Conservation (phyloP, 805 yeast species). For the Suhomyces sp. region DNA sequence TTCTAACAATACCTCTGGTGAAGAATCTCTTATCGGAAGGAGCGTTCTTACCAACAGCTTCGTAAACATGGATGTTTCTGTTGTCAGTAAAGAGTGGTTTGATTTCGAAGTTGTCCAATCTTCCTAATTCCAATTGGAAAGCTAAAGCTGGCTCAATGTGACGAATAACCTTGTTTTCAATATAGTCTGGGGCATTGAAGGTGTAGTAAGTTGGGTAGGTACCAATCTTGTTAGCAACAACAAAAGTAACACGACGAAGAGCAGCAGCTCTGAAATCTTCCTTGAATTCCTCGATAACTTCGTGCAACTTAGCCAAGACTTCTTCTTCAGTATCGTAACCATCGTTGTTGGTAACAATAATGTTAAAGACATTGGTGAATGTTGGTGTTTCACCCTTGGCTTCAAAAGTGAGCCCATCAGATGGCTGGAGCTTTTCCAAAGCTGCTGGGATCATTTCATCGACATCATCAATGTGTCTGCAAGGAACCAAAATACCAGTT, state of each 20-base stretch:
- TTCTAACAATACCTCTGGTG: constrained; percentile 95
- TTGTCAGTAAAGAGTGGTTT: constrained; percentile 94
- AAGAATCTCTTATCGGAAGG: constrained; percentile 93
- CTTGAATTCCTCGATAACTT: constrained; percentile 62
- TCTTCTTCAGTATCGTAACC: constrained; percentile 72
- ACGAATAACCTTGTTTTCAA: constrained; percentile 90
- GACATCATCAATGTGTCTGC: constrained; percentile 80
- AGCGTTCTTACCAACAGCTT: constrained; percentile 92
- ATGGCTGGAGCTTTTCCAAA: constrained; percentile 63
- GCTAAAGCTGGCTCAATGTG: constrained; percentile 98
- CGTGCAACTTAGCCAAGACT: constrained; percentile 58
- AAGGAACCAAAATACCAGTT: constrained; percentile 81
- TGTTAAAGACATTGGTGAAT: constrained; percentile 77
- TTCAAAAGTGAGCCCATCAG: constrained; percentile 35
- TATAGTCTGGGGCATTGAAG: constrained; percentile 82
- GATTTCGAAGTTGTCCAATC: constrained; percentile 92
- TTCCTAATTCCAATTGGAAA: constrained; percentile 91
- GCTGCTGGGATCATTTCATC: constrained; percentile 80
- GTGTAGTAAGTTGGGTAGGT: constrained; percentile 94
- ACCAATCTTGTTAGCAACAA: constrained; percentile 80
- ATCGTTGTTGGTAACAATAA: constrained; percentile 70
- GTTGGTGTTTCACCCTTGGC: constrained; percentile 30
- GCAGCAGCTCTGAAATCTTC: constrained; percentile 68
- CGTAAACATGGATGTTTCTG: constrained; percentile 96
- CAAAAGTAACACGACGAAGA: constrained; percentile 91